Base-by-base conservation (phyloP, 2,329 filamentous ascomycete species). In the Aureobasidium sp. region DNA sequence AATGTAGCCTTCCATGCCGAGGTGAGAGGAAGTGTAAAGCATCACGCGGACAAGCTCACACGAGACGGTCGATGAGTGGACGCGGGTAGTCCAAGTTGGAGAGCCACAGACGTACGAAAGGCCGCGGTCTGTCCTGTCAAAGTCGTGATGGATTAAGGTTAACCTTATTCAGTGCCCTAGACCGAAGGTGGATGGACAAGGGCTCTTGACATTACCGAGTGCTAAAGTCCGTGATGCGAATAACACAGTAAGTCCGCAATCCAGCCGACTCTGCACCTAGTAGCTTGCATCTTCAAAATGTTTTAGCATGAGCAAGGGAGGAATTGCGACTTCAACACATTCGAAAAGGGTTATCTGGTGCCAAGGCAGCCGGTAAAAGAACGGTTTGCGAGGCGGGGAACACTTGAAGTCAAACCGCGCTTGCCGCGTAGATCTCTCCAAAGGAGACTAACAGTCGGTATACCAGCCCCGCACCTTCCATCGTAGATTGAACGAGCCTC, bases 41-140 rank as follows among this genome's bases (percentile, higher is more conserved):
- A 55, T 55, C 36, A 55, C 15, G 51, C 51, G 51, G 37, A 41
- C 51, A 55, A 55, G 51, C 51, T 55, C 51, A 29, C 25, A 44
- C 14, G 9, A 11, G 41, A 41, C 36, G 36, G 51, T 15, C n/a
- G 36, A 29, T 22, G 25, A 14, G 22, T 39, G 49, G 49, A 20
- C 22, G 36, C 49, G 22, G 27, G 22, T 20, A 20, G 36, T 20
- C 22, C 14, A n/a, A 5, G 20, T 41, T 22, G 12, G 7, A 11
- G 34, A 11, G 20, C 49, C 49, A 53, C 49, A 27, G 51, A 55
- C 37, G 31, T 29, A 8, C 51, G 2, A 29, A 3, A 14, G 36
- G 36, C 25, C 14, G 51, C 37, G 51, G 20, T 27, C n/a, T 37
- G 51, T 31, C 20, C 37, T 55, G 51, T 55, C 51, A 55, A 52